These are phyloP conservation scores for Alisma plantagoaquatica DNA, from an alignment of 106 monocot species.

Conservation along the genomic window DNA sequence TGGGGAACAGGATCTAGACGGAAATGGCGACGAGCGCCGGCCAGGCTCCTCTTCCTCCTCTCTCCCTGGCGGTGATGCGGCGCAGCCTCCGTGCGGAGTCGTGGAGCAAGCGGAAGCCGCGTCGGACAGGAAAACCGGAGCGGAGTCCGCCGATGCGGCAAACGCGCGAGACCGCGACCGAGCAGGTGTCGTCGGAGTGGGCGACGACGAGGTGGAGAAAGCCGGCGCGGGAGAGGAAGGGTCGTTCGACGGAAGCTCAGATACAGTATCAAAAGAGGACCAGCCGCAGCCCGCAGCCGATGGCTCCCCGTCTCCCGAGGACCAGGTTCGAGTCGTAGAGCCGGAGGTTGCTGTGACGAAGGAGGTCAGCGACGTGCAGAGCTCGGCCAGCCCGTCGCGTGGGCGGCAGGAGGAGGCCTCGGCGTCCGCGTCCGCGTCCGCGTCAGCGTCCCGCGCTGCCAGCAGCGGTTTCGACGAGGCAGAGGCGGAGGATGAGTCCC, in stretches of 20 bases:
- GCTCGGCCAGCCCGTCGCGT: constrained; percentile 64
- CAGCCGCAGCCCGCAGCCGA: background rate
- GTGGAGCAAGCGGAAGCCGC: constrained; percentile 4
- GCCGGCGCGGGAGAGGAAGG: constrained; percentile 12
- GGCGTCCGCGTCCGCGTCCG: background rate
- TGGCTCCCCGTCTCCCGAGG: constrained; percentile 29
- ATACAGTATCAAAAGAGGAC: constrained; percentile 17
- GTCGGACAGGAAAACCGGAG: background rate
- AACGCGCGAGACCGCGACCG: constrained; percentile 30
- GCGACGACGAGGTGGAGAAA: background rate
- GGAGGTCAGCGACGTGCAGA: constrained; percentile 83
- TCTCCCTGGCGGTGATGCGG: background rate
- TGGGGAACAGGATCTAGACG: constrained; percentile 1
- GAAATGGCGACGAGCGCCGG: background rate
- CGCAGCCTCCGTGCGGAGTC: background rate
- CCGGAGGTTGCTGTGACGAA: constrained; percentile 18
- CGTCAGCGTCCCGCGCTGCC: constrained; percentile 3
- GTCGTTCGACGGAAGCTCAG: constrained; percentile 59
- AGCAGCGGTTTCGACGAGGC: constrained; percentile 1
- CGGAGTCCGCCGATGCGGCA: no score
- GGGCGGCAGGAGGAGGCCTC: constrained; percentile 11
- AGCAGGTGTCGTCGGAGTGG: constrained; percentile 16
- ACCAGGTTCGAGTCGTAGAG: constrained; percentile 50
- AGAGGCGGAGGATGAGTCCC: no score
- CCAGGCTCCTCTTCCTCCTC: background rate